phyloP scores from a whole-genome alignment of 495 filamentous ascomycete genomes.

The Apodospora peruviana region DNA sequence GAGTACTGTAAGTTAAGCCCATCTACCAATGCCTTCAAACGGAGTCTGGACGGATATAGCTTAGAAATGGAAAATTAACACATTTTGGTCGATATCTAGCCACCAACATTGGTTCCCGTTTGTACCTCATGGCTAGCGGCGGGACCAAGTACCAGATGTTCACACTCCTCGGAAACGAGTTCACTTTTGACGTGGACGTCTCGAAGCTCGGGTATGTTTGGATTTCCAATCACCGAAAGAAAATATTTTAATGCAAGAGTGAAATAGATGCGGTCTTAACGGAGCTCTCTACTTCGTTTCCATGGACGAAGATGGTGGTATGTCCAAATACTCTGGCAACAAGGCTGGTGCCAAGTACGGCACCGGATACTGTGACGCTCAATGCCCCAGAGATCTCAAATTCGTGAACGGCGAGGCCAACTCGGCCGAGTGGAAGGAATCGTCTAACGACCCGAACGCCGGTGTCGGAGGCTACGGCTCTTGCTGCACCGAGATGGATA shows the following conservation, averaged over 20 bases:
- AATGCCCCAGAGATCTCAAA: conserved; percentile 47
- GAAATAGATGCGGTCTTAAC: conserved; percentile 44
- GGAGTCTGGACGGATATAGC: too few species aligned
- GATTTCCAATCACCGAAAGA: conserved; percentile 15
- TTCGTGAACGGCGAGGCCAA: conserved; percentile 50
- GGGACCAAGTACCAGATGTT: conserved; percentile 49
- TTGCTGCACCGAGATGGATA: conserved; percentile 67
- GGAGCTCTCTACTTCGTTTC: conserved; percentile 51
- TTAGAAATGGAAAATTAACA: too few species aligned
- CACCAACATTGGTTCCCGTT: conserved; percentile 45
- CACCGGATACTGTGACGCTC: conserved; percentile 51
- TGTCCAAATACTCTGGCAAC: conserved; percentile 42
- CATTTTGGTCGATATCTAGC: conserved; percentile 1
- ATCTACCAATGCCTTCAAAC: neutral
- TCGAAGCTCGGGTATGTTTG: conserved; percentile 26
- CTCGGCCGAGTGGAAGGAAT: conserved; percentile 52
- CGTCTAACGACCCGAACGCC: conserved; percentile 50
- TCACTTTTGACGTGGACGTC: conserved; percentile 53
- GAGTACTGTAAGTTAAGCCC: conserved; percentile 33
- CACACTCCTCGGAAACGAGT: conserved; percentile 47
- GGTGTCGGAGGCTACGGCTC: conserved; percentile 54
- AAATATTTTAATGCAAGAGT: neutral
- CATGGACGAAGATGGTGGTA: conserved; percentile 51
- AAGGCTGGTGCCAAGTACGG: conserved; percentile 55
- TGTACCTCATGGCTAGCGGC: conserved; percentile 48